Evolutionary conservation across 768 basidiomycete genomes (phyloP), one percentile per base, ranked within the genome.

Genomic region (Russula olivacea): DNA sequence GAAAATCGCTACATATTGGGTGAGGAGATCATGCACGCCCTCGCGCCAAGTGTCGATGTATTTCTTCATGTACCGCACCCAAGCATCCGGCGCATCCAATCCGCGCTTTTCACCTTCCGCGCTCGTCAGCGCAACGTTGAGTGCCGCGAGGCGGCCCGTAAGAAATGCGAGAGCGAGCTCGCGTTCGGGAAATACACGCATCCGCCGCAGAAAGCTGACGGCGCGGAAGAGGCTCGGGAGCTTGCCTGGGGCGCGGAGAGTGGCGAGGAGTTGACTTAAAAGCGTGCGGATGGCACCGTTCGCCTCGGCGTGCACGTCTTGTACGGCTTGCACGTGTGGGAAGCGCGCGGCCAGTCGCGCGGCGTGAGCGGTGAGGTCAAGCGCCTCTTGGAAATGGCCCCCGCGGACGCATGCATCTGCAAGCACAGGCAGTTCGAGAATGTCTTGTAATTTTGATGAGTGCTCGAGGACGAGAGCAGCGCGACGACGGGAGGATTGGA

Each of bases 361-460:
- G 0, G 88, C 86, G 72, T 96, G 93, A 28, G 82, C 77, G 6
- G 89, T 82, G 43, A 98, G 81, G 30, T 93, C 88, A 61, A 98
- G 81, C 0, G 94, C 95, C 71, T 98, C 97, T 58, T 86, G 81
- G 76, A 94, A 98, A 74, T 91, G 89, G 8, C 93, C 93, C 69
- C 93, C 93, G 43, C 93, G 83, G 15, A 97, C 89, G 71, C 93
- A 98, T 1, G 93, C 91, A 72, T 96, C 92, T 71, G 97, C 88
- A 34, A 99, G 81, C 55, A 89, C 78, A 10, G 96, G 93, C 53
- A 95, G 83, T 68, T 97, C 94, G 61, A 98, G 83, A 40, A 98
- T 75, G 73, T 98, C 94, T 66, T 89, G 82, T 63, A 98, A 82
- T 74, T 94, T 94, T 73, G 96, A 93, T 71, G 93, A 89, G 69